phyloP scores from a whole-genome alignment of 2,329 filamentous ascomycete genomes.

The Arthrinium puccinioides region DNA sequence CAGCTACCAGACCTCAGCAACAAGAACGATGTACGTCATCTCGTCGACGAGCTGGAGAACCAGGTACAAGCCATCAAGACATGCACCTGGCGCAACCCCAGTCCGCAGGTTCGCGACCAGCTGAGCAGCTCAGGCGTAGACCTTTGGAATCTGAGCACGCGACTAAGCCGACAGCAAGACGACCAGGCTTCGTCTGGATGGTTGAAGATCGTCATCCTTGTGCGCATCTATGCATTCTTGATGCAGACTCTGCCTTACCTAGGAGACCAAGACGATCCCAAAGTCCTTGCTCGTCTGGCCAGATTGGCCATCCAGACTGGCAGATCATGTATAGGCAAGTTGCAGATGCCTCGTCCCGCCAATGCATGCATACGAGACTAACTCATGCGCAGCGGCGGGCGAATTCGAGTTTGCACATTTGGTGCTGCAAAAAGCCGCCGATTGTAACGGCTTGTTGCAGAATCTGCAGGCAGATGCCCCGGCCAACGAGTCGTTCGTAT shows the following conservation, averaged over 20 bases:
- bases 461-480: conserved; percentile 17
- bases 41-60: conserved; percentile 33
- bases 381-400: conserved; percentile 31
- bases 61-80: conserved; percentile 25
- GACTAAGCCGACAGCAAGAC: conserved; percentile 31
- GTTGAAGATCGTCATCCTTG: conserved; percentile 28
- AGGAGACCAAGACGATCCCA: conserved; percentile 14
- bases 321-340: conserved; percentile 53
- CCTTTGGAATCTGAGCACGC: conserved; percentile 62
- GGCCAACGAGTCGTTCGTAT: conserved; percentile 22
- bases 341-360: conserved; percentile 14
- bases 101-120: conserved; percentile 27
- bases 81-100: conserved; percentile 23
- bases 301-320: conserved; percentile 61
- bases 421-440: conserved; percentile 57
- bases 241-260: conserved; percentile 54
- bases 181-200: conserved; percentile 10
- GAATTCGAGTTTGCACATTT: conserved; percentile 52
- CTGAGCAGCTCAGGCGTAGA: conserved; percentile 49
- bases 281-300: conserved; percentile 49
- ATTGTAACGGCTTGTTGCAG: conserved; percentile 39
- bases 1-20: conserved; percentile 17
- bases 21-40: conserved; percentile 19
- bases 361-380: conserved; percentile 6
- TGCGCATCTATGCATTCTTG: conserved; percentile 55